Percentiles rank a stretch among this genome's conserved stretches.
These are phyloP conservation scores for Amanita inopinata DNA, from an alignment of 768 basidiomycete species.

Conservation along the genomic window DNA sequence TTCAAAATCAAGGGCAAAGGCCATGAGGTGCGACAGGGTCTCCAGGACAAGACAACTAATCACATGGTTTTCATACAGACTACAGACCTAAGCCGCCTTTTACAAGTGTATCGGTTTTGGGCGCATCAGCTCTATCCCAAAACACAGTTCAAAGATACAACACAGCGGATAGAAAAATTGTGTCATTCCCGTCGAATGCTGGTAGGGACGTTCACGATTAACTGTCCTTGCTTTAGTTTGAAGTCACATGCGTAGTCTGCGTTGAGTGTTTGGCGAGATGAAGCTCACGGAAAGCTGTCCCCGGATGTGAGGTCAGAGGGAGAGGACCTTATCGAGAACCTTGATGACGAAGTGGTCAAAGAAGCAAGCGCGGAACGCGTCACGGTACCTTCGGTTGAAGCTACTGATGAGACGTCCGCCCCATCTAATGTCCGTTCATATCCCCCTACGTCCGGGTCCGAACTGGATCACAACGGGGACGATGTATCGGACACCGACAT, in stretches of 20 bases:
- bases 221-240: constrained; percentile 1
- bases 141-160: constrained; percentile 78
- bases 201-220: constrained; percentile 35
- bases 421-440: constrained; percentile 23
- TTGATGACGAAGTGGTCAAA: constrained; percentile 13
- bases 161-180: constrained; percentile 77
- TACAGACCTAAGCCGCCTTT: constrained; percentile 69
- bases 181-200: constrained; percentile 82
- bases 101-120: constrained; percentile 92
- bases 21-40: constrained; percentile 55
- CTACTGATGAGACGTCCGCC: constrained; percentile 23
- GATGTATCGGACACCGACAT: constrained; percentile 30
- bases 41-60: not conserved
- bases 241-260: constrained; percentile 36
- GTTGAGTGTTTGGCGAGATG: constrained; percentile 71
- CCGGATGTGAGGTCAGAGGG: constrained; percentile 16
- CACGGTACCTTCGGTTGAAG: constrained; percentile 16
- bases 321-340: constrained; percentile 12
- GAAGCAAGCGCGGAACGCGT: constrained; percentile 6
- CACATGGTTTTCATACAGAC: constrained; percentile 34
- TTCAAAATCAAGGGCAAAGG: constrained; percentile 86
- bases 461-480: constrained; percentile 14
- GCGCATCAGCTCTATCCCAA: constrained; percentile 89
- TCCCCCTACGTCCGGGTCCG: constrained; percentile 31
- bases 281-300: constrained; percentile 30